These are phyloP conservation scores for Paramecium octaurelia DNA, from an alignment of 73 alveolate genomes.

Conservation along the genomic window DNA sequence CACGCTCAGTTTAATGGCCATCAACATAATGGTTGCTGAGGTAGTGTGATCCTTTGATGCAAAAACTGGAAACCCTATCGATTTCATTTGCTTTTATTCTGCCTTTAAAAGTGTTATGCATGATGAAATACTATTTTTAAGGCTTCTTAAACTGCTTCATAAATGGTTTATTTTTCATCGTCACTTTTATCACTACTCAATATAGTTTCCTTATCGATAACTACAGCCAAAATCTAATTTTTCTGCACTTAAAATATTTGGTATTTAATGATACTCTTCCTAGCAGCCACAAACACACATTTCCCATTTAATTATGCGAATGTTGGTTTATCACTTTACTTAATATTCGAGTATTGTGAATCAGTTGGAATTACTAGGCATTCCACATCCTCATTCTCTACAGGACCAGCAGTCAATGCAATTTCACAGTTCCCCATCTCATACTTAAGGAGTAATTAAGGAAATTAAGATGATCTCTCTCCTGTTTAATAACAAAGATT, in stretches of 20 bases:
- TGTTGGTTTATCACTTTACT: neutral
- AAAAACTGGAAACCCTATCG: conserved; percentile 28
- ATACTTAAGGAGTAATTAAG: neutral
- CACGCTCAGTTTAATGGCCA: neutral
- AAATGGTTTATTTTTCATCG: conserved; percentile 24
- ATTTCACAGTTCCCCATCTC: neutral
- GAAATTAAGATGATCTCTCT: neutral
- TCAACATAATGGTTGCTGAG: conserved; percentile 40
- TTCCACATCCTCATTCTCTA: conserved; percentile 23
- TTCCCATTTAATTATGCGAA: neutral
- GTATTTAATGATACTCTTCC: neutral
- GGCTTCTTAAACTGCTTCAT: neutral
- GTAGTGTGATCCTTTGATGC: conserved; percentile 1
- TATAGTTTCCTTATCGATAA: neutral
- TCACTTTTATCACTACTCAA: neutral
- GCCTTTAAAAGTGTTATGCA: neutral
- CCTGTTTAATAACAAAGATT: conserved; percentile 4
- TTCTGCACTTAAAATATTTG: neutral
- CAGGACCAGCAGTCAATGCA: conserved; percentile 18
- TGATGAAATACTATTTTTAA: neutral
- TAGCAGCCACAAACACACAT: conserved; percentile 1
- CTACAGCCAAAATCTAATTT: conserved; percentile 21
- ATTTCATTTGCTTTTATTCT: neutral
- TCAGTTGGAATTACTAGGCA: conserved; percentile 3
- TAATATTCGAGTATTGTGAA: neutral